Base-by-base conservation (phyloP, 1,284 basidiomycete species). In the Takashimella koratensis region DNA sequence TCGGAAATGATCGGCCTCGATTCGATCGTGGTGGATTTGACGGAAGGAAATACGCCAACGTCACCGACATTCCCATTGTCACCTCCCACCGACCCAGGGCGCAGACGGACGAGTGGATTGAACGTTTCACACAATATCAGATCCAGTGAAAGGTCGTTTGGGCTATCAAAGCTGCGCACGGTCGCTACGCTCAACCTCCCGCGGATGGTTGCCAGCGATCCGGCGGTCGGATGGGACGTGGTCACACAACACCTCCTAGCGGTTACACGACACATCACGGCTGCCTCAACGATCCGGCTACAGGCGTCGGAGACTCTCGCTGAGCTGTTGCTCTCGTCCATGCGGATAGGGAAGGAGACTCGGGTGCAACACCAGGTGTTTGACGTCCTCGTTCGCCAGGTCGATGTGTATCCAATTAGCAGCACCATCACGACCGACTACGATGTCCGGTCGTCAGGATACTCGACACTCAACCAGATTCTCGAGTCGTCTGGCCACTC, bases 401-500 rank as follows among this genome's bases (percentile, higher is more conserved):
- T 94, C 27, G 79, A 85, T 76, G 57, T 67, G 63, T 49, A 60
- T 61, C 69, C 67, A 59, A 56, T 66, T 68, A 61, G 60, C 62
- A 67, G 43, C 51, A 64, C 39, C 6, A 61, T 51, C 50, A 70
- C 58, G 64, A 67, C 68, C n/a, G 69, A 74, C 60, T 73, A 81
- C 52, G 94, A 97, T 64, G 79, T 98, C 43, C 83, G 93, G 12
- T 81, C 86, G 24, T 86, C 91, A 79, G 92, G 90, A 0, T 79
- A 95, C 50, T 90, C 95, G 64, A 90, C 89, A 0, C 76, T 98
- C 19, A 89, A 93, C 64, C 84, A 88, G 62, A 89, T 96, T 49
- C 78, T 98, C 16, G 90, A 98, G 72, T 84, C 86, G 0, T 90
- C 90, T 0, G 94, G 90, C 0, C 93, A 98, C 74, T 90, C 88